These are phyloP conservation scores for Hyphodiscus hymeniophilus DNA, from an alignment of 495 filamentous ascomycete genomes.

Conservation along the genomic window DNA sequence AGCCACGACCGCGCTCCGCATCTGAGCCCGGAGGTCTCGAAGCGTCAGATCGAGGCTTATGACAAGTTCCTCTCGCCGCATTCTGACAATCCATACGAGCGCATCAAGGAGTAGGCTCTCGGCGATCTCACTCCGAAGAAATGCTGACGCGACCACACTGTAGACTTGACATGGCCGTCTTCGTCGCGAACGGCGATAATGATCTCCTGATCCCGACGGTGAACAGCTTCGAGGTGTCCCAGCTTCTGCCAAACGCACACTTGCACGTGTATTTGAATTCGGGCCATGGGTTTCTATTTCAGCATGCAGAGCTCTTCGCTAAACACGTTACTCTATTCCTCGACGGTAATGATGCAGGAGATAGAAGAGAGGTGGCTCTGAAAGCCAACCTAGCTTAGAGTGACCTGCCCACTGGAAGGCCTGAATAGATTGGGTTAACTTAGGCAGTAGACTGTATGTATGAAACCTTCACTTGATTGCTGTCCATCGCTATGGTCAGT, in stretches of 20 bases:
- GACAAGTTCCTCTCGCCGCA: conserved; percentile 18
- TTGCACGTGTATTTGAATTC: conserved; percentile 22
- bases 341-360: background rate
- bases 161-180: conserved; percentile 24
- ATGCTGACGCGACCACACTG: too few relatives aligned
- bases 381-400: background rate
- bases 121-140: too few relatives aligned
- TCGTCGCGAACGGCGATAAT: conserved; percentile 28
- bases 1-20: conserved; percentile 10
- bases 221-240: conserved; percentile 17
- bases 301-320: conserved; percentile 21
- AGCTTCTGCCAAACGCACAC: conserved; percentile 16
- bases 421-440: too few relatives aligned
- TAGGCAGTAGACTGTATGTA: too few relatives aligned
- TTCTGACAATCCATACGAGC: conserved; percentile 21
- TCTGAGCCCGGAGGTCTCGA: conserved; percentile 18
- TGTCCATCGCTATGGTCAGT: too few relatives aligned
- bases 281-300: conserved; percentile 25
- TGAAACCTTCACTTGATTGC: too few relatives aligned
- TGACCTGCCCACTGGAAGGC: too few relatives aligned
- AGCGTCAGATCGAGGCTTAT: conserved; percentile 20
- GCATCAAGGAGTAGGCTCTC: conserved; percentile 14
- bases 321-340: conserved; percentile 18
- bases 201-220: conserved; percentile 24
- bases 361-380: background rate